phyloP scores from a whole-genome alignment of 805 yeast genomes.

The Hanseniaspora lindneri region DNA sequence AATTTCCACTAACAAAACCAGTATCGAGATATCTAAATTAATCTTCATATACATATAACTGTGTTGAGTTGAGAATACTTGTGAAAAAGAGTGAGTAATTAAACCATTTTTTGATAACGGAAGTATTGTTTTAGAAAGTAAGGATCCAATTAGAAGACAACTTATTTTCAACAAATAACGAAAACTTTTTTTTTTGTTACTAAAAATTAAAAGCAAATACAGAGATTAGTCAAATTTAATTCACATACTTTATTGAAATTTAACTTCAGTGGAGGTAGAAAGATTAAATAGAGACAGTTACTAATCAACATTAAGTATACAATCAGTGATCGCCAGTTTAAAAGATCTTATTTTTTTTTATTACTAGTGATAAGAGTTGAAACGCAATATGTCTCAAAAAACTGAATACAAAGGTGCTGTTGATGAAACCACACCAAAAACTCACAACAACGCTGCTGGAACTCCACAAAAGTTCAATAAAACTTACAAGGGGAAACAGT shows the following conservation, averaged over 20 bases:
- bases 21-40: not conserved
- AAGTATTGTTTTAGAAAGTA: not conserved
- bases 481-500: not conserved
- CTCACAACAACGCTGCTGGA: not conserved
- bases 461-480: not conserved
- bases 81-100: not conserved
- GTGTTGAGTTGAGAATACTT: not conserved
- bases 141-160: too few species aligned
- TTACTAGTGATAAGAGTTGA: not conserved
- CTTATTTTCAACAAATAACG: too few species aligned
- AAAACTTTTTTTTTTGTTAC: not conserved
- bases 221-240: too few species aligned
- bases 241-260: too few species aligned
- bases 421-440: not conserved
- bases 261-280: too few species aligned
- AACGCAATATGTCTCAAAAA: not conserved
- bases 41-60: not conserved
- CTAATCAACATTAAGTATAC: too few species aligned
- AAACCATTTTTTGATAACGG: too few species aligned
- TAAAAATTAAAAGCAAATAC: not conserved
- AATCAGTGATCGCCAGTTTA: too few species aligned
- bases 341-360: too few species aligned
- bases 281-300: too few species aligned
- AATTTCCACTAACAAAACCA: not conserved
- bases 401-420: not conserved